Evolutionary conservation across 2,329 filamentous ascomycete species (phyloP).

Genomic region (Penicillium carneum): DNA sequence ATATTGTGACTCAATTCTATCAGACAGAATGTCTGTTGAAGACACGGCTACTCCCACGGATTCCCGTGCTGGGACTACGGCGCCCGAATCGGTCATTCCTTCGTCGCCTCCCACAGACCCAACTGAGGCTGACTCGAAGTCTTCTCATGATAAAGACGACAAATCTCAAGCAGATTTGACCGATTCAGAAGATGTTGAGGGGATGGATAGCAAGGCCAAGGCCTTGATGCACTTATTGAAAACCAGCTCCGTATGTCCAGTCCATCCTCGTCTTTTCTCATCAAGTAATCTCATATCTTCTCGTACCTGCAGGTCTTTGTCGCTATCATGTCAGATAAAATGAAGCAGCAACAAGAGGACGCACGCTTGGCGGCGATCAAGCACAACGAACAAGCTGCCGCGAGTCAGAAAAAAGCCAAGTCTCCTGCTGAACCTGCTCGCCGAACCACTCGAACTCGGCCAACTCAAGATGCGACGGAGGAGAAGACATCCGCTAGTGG

Average conservation of each 20-base stretch:
- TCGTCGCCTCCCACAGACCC: conserved; percentile 41
- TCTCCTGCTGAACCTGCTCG: conserved; percentile 29
- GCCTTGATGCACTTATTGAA: conserved; percentile 56
- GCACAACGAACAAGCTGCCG: conserved; percentile 34
- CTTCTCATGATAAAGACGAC: conserved; percentile 21
- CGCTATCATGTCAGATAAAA: conserved; percentile 59
- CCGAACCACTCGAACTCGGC: conserved; percentile 44
- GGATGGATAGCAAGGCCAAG: conserved; percentile 54
- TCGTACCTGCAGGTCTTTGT: conserved; percentile 52
- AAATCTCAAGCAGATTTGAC: conserved; percentile 36
- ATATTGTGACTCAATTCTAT: neutral
- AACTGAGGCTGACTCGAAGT: conserved; percentile 25
- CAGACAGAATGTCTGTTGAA: conserved; percentile 37
- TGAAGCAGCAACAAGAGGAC: conserved; percentile 58
- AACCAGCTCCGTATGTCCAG: conserved; percentile 51
- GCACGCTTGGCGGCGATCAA: conserved; percentile 49
- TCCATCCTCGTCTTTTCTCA: neutral
- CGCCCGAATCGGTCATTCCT: conserved; percentile 41
- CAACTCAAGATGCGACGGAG: conserved; percentile 31
- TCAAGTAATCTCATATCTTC: conserved; percentile 7
- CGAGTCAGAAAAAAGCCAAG: conserved; percentile 42
- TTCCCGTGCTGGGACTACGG: conserved; percentile 35
- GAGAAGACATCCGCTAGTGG: conserved; percentile 32
- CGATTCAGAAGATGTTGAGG: conserved; percentile 44
- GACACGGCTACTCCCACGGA: conserved; percentile 38